Evolutionary conservation across 768 basidiomycete species (phyloP), one percentile per base, ranked within the genome.

Genomic region (Candolleomyces efflorescens): DNA sequence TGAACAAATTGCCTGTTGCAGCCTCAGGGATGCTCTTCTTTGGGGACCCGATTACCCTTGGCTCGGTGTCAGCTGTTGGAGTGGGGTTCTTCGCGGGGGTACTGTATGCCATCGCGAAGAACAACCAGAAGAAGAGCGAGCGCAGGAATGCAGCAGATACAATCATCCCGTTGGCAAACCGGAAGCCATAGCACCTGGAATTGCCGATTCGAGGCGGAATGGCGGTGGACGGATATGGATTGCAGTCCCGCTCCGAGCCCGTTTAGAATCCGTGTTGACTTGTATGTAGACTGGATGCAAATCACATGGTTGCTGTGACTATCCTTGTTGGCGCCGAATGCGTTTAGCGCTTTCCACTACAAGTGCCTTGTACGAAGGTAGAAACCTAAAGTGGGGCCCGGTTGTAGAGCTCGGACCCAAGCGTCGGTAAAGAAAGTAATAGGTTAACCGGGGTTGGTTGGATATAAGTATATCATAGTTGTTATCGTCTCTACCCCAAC

Each of bases 11-110:
- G 18, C 97, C 97, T 38, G 94, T 99, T 49, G 97, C 97, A 6
- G 95, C 94, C 13, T 97, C 94, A n/a, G 97, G 97, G 22, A 92
- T 99, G 88, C 71, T 99, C 59, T 97, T 97, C 75, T 97, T 97
- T 68, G 94, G 93, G 44, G 95, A 99, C 70, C 74, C 86, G 23
- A 87, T 92, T 46, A 97, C 92, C 7, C 68, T 87, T 52, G 91
- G 94, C 45, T 95, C 92, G 17, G 89, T 98, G 50, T 88, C 90
- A 11, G 94, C 94, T 36, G 85, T 99, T 55, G 73, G 78, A 1
- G 82, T 91, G 46, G 97, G 97, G 2, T 98, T 98, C 73, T 82
- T 95, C 66, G 92, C 95, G 38, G 95, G 95, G 17, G 65, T 97
- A 51, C 76, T 97, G 59, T 98, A 98, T 70, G 92, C 95, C 12